Evolutionary conservation across 1,284 basidiomycete genomes (phyloP).

Genomic region (Amylostereum areolatum): DNA sequence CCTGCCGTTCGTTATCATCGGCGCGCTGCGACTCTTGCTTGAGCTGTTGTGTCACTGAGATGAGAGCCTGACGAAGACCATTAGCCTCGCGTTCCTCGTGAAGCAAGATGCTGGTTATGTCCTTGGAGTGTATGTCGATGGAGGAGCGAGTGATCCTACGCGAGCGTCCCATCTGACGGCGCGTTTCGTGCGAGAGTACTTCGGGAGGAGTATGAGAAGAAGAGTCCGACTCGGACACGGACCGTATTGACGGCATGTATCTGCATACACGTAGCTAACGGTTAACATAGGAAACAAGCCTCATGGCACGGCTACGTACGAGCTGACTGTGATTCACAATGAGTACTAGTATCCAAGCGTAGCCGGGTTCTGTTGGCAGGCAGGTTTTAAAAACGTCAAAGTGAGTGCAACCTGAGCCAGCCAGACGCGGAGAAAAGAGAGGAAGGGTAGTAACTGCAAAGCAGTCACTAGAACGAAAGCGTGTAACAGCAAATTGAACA

Average conservation of each 20-base stretch:
- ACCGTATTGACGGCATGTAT: conserved; percentile 6
- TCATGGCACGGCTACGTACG: too few species aligned
- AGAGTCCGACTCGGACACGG: conserved; percentile 6
- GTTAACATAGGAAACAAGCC: too few species aligned
- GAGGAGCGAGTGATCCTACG: conserved; percentile 14
- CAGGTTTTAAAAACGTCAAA: too few species aligned
- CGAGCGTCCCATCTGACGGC: conserved; percentile 2
- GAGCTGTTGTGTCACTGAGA: conserved; percentile 44
- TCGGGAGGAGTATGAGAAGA: conserved; percentile 8
- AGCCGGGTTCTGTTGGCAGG: too few species aligned
- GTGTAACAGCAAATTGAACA: too few species aligned
- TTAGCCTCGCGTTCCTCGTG: conserved; percentile 50
- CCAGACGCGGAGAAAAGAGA: too few species aligned
- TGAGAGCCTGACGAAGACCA: conserved; percentile 46
- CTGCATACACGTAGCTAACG: too few species aligned
- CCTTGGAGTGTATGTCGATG: conserved; percentile 20
- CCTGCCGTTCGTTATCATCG: conserved; percentile 43
- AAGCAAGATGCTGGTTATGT: conserved; percentile 42
- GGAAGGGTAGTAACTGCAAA: too few species aligned
- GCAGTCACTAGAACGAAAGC: too few species aligned
- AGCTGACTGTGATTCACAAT: too few species aligned
- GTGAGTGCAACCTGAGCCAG: too few species aligned
- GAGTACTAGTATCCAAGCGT: too few species aligned
- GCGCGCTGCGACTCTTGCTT: conserved; percentile 48
- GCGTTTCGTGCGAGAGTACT: conserved; percentile 7